A percentile compares a stretch with the other conserved stretches of the same genome.
These are phyloP conservation scores for Cytospora schulzeri DNA, from an alignment of 2,329 filamentous ascomycete genomes.

Conservation along the genomic window DNA sequence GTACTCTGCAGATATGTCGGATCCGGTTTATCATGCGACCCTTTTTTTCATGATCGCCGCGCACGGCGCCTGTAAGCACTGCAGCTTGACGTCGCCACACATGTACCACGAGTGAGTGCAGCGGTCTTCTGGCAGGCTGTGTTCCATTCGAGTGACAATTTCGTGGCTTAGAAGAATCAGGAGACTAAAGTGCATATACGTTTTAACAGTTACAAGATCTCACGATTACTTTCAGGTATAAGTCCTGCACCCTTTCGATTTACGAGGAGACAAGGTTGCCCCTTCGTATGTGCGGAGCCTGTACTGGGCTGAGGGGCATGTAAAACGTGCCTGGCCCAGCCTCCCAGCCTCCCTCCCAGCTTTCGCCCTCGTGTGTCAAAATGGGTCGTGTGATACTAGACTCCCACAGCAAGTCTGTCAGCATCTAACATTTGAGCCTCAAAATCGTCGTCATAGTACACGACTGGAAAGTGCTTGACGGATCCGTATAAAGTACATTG, in stretches of 20 bases:
- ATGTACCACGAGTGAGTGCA: not conserved
- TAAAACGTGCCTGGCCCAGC: too few species aligned
- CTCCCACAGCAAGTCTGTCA: not conserved
- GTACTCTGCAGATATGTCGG: not conserved
- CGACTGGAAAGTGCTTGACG: not conserved
- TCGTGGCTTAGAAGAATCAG: not conserved
- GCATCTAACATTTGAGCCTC: constrained; percentile 1
- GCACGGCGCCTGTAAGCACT: constrained; percentile 3
- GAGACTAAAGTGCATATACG: too few species aligned
- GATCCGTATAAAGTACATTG: not conserved
- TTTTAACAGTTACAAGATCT: too few species aligned
- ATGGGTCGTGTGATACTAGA: too few species aligned
- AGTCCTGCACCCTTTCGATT: not conserved
- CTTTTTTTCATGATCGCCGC: not conserved
- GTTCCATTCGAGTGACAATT: constrained; percentile 6
- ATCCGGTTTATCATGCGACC: not conserved
- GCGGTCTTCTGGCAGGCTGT: constrained; percentile 7
- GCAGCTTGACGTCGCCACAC: constrained; percentile 23
- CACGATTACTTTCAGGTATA: too few species aligned
- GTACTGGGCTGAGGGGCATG: too few species aligned
- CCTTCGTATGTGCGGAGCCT: not conserved
- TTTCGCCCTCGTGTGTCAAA: not conserved
- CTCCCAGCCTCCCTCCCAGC: not conserved
- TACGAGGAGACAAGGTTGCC: not conserved
- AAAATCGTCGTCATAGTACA: constrained; percentile 10